Percentiles rank a stretch among this genome's conserved stretches.
Evolutionary conservation across 176 grass and related monocot species (phyloP).

Genomic region (barley (Hordeum vulgare)): MorexV3_pseudomolecules_assembly NC_058520.1:5006422-5006921

Average conservation of each 20-base stretch:
- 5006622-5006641: conserved; percentile 75
- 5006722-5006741: background rate
- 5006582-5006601: background rate
- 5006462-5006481: conserved; percentile 63
- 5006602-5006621: background rate
- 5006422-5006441: background rate
- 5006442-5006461: conserved; percentile 82
- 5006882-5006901: conserved; percentile 84
- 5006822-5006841: conserved; percentile 47
- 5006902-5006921: conserved; percentile 60
- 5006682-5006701: conserved; percentile 73
- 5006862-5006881: conserved; percentile 84
- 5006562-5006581: background rate
- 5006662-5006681: conserved; percentile 57
- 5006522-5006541: background rate
- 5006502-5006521: conserved; percentile 42
- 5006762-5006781: background rate
- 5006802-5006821: conserved; percentile 89
- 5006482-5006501: conserved; percentile 80
- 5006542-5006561: background rate
- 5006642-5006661: conserved; percentile 70
- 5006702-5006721: conserved; percentile 76
- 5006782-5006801: conserved; percentile 9
- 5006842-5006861: conserved; percentile 91
- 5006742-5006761: conserved; percentile 10